These are phyloP conservation scores for Fusarium stilboides DNA, from an alignment of 2,329 filamentous ascomycete species.

Conservation along the genomic window DNA sequence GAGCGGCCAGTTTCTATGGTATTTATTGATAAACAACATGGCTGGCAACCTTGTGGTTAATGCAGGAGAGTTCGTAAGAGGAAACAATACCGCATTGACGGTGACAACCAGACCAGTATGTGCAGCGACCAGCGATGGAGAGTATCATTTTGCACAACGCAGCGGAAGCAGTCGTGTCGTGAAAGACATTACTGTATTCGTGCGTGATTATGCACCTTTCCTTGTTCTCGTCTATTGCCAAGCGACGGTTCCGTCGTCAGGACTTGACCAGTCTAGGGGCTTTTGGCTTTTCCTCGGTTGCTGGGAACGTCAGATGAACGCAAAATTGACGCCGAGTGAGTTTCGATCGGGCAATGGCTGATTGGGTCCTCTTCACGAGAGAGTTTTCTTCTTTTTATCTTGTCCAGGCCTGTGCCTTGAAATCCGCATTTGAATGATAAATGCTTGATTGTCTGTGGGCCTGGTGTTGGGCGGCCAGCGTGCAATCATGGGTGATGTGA, in stretches of 20 bases:
- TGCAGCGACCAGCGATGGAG: not conserved
- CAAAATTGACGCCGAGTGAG: slow-evolving; percentile 34
- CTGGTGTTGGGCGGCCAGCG: slow-evolving; percentile 4
- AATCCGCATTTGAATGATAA: slow-evolving; percentile 3
- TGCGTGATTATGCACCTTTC: slow-evolving; percentile 33
- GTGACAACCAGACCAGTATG: slow-evolving; percentile 14
- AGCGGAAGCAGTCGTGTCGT: slow-evolving; percentile 1
- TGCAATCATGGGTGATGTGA: slow-evolving; percentile 24
- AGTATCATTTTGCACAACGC: slow-evolving; percentile 16
- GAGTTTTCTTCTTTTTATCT: not conserved
- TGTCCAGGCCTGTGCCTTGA: not conserved
- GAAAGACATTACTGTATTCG: slow-evolving; percentile 21
- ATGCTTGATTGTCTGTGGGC: slow-evolving; percentile 10
- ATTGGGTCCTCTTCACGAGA: slow-evolving; percentile 3
- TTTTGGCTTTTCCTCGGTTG: slow-evolving; percentile 17
- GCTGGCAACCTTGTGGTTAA: slow-evolving; percentile 1
- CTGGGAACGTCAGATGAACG: slow-evolving; percentile 38
- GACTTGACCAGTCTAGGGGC: slow-evolving; percentile 1
- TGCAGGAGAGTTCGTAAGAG: slow-evolving; percentile 24
- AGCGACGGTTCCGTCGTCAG: slow-evolving; percentile 2
- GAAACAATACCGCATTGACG: slow-evolving; percentile 19
- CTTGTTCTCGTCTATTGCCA: slow-evolving; percentile 27
- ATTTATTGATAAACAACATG: not conserved
- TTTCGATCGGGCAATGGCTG: slow-evolving; percentile 10
- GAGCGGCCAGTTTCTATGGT: not conserved